Conservation (phyloP, 768 basidiomycete genomes). For the Tulasnella sp. region DNA sequence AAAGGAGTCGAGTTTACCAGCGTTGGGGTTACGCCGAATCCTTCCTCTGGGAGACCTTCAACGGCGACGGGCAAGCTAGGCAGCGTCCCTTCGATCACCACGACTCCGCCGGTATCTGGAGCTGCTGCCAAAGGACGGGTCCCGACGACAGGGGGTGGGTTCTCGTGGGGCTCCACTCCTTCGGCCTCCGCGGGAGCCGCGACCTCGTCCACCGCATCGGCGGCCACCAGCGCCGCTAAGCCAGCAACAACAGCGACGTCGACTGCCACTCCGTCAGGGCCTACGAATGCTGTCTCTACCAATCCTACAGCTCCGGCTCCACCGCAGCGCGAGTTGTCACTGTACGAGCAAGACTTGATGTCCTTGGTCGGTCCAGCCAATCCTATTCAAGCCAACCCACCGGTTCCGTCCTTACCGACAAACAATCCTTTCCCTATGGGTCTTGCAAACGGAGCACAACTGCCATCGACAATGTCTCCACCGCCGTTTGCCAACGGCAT, state of each 20-base stretch:
- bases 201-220: conserved; percentile 17
- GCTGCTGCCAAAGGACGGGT: neutral
- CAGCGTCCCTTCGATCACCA: neutral
- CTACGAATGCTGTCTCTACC: neutral
- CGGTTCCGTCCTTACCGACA: conserved; percentile 8
- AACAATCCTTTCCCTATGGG: conserved; percentile 14
- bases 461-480: neutral
- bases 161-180: neutral
- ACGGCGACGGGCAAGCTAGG: neutral
- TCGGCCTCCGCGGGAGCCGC: conserved; percentile 20
- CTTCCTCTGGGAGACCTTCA: neutral
- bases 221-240: conserved; percentile 5
- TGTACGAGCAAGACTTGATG: conserved; percentile 2
- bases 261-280: neutral
- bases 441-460: neutral
- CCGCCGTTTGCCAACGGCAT: neutral
- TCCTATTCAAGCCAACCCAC: conserved; percentile 10
- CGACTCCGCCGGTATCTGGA: neutral
- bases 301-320: conserved; percentile 20
- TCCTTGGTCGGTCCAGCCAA: neutral
- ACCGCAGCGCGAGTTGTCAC: conserved; percentile 10
- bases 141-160: neutral
- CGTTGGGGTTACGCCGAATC: neutral
- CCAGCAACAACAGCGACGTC: conserved; percentile 22
- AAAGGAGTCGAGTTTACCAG: neutral